Evolutionary conservation across 2,329 filamentous ascomycete species (phyloP).

Genomic region (Emericellopsis cladophorae): DNA sequence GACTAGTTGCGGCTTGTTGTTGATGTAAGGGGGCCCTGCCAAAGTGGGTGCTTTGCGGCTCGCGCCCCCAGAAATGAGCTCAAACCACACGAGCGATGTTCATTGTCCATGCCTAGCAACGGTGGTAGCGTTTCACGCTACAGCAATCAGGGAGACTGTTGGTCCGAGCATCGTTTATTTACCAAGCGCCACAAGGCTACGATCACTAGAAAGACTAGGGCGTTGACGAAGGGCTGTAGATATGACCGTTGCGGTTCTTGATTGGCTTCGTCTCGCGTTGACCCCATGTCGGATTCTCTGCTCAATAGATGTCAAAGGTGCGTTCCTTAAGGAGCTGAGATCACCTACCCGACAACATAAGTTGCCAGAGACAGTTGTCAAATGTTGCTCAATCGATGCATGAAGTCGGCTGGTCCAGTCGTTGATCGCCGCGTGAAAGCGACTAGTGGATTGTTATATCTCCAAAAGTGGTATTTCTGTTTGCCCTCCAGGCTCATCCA

Average conservation of each 20-base stretch:
- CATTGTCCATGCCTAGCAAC: slow-evolving; percentile 6
- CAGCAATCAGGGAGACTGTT: slow-evolving; percentile 1
- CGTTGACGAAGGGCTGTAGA: background rate
- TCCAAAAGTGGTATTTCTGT: no score
- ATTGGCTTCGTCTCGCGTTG: background rate
- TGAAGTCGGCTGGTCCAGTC: no score
- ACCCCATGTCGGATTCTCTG: background rate
- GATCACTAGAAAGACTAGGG: background rate
- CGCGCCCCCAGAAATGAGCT: slow-evolving; percentile 8
- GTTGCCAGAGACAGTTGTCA: no score
- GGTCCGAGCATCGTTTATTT: slow-evolving; percentile 8
- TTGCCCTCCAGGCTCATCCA: no score
- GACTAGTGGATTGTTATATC: no score
- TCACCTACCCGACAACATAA: no score
- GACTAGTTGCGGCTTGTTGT: slow-evolving; percentile 1
- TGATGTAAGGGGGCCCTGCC: no score
- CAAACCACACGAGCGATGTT: slow-evolving; percentile 8
- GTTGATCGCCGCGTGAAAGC: no score
- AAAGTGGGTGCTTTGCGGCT: slow-evolving; percentile 8
- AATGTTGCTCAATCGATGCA: no score
- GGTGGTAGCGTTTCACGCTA: no score
- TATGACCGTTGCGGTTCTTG: background rate
- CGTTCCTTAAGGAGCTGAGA: background rate
- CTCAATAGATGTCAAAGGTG: background rate
- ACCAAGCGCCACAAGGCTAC: slow-evolving; percentile 2